Evolutionary conservation across 345 rosid genomes (phyloP), one percentile per base, ranked within the genome.

Genomic region (Bruguiera gymnorhiza): DNA sequence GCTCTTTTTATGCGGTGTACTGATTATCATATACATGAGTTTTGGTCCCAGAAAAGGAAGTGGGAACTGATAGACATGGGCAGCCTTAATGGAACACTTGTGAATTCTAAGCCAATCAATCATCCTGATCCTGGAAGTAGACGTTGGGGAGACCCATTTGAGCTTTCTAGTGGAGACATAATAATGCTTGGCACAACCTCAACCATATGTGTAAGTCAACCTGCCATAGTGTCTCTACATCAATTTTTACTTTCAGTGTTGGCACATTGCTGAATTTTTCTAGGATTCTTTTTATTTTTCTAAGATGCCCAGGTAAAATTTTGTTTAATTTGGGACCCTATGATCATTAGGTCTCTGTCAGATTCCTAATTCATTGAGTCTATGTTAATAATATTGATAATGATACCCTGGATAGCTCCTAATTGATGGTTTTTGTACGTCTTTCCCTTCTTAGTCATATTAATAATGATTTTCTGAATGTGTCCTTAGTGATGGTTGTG

Each of bases 61-160:
- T 96, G 99, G 99, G 99, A 96, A 85, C 84, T 96, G 73, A 78
- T 89, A 53, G 99, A 96, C 83, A 82, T 88, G 93, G 99, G 99
- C 72, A 92, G 99, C 84, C 79, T 96, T 72, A 96, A 96, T 75
- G 98, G 98, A 75, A 96, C 99, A n/a, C 86, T 87, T 20, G 68
- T 92, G 84, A 96, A 96, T 79, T 86, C 91, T 66, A 84, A 57
- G 69, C 73, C 89, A 54, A 78, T 96, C 53, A 82, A 79, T 69
- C 88, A 90, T 77, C 86, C 83, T 58, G 84, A 88, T 80, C 52
- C 83, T 83, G 87, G 86, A 75, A 89, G 83, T 70, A 86, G 99
- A 74, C 88, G 72, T 24, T 83, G 97, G 92, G 89, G 99, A 75
- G 63, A 81, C 57, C 96, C 96, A 13, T 63, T 76, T 67, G 97